Evolutionary conservation across 768 basidiomycete species (phyloP).

Genomic region (Hydnomerulius pinastri): DNA sequence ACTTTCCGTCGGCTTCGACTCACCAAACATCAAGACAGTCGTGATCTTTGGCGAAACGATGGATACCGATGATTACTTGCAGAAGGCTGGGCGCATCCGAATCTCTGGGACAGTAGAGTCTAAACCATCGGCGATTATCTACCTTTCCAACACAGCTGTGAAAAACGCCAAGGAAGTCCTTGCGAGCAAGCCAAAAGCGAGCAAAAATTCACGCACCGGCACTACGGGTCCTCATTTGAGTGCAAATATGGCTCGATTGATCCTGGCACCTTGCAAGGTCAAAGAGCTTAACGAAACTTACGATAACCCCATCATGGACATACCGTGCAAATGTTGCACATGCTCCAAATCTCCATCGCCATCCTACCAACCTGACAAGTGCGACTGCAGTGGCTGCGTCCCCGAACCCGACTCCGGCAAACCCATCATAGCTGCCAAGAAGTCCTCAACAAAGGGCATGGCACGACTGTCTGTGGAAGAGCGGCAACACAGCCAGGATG

Average conservation of each 20-base stretch:
- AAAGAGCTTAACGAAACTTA: background rate
- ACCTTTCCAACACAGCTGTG: background rate
- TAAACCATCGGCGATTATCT: background rate
- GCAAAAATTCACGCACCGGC: too few relatives aligned
- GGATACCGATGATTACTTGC: slow-evolving; percentile 5
- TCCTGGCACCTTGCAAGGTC: background rate
- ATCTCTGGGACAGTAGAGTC: background rate
- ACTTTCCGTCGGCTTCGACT: slow-evolving; percentile 12
- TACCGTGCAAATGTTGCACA: background rate
- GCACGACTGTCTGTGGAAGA: too few relatives aligned
- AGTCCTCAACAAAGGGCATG: too few relatives aligned
- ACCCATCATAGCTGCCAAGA: background rate
- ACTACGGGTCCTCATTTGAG: too few relatives aligned
- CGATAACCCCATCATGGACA: background rate
- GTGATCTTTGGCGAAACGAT: slow-evolving; percentile 4
- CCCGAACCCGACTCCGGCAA: background rate
- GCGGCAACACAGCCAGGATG: too few relatives aligned
- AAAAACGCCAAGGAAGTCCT: too few relatives aligned
- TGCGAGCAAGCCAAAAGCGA: too few relatives aligned
- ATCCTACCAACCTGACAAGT: background rate
- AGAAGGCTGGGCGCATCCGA: slow-evolving; percentile 7
- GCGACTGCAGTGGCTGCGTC: slow-evolving; percentile 1
- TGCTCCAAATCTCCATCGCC: background rate
- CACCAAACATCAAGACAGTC: slow-evolving; percentile 9
- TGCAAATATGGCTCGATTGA: background rate